These are phyloP conservation scores for Metarhizium guizhouense DNA, from an alignment of 2,329 filamentous ascomycete genomes.

Conservation along the genomic window DNA sequence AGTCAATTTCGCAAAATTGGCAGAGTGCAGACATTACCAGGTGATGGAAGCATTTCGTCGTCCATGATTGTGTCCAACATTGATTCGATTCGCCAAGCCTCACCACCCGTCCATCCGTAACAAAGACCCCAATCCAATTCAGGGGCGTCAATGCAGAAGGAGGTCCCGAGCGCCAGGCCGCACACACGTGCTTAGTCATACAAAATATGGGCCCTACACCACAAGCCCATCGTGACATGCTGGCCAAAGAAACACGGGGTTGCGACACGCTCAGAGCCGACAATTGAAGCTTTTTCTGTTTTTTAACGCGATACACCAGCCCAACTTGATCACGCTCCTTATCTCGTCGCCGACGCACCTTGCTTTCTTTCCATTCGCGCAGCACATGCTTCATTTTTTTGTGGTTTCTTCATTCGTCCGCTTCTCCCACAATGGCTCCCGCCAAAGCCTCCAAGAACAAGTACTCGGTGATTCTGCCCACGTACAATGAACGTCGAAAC, in stretches of 20 bases:
- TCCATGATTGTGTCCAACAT: too few relatives aligned
- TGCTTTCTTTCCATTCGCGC: neutral
- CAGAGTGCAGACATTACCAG: too few relatives aligned
- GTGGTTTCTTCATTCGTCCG: neutral
- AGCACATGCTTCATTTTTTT: neutral
- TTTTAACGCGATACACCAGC: neutral
- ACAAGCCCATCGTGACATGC: constrained; percentile 2
- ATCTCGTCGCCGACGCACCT: neutral
- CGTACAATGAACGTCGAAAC: constrained; percentile 97
- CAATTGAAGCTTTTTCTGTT: neutral
- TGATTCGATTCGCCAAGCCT: too few relatives aligned
- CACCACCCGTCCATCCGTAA: too few relatives aligned
- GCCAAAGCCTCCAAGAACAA: constrained; percentile 49
- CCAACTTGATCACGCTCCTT: constrained; percentile 18
- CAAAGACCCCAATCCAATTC: too few relatives aligned
- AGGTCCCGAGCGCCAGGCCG: neutral
- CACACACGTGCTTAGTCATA: neutral
- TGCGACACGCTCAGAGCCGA: neutral
- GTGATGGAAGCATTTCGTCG: too few relatives aligned
- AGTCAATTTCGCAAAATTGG: too few relatives aligned
- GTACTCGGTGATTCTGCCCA: constrained; percentile 95
- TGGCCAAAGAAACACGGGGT: constrained; percentile 5
- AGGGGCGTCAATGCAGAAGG: too few relatives aligned
- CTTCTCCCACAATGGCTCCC: constrained; percentile 34
- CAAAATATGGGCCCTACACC: neutral